Base-by-base conservation (phyloP, 441 rosid species). In the Gossypium lobatum region DNA sequence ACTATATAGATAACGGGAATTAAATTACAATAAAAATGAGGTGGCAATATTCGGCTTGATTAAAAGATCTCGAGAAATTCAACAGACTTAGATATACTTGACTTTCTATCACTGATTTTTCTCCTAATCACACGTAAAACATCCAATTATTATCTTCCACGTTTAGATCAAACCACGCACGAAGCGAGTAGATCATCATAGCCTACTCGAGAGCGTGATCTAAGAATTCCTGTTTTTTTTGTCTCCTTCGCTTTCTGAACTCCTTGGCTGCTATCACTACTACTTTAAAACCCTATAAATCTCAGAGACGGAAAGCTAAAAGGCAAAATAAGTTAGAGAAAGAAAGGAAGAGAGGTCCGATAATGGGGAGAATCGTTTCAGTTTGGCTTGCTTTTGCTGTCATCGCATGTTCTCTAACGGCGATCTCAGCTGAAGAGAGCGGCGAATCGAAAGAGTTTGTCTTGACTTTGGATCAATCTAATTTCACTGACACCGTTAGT, bases 391-490 rank as follows among this genome's bases (percentile, higher is more conserved):
- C 78, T 18, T 72, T 87, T 65, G 72, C 83, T 18, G 31, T 85
- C 34, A 52, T 80, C n/a, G 86, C 78, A 25, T 78, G 80, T 0
- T 73, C 9, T 21, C n/a, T 76, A 8, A 48, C 79, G 25, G 73
- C 80, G 53, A 63, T 85, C 39, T 79, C 83, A 14, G 77, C 88
- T 53, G 88, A 80, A 46, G 89, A 80, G 77, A 77, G 16, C 26
- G 14, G 78, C 18, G 89, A 79, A 64, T 78, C 86, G 58, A 80
- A 87, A 83, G 95, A 93, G 85, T 87, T 81, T 74, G 99, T 95
- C 48, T 73, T 93, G 79, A 93, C 97, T 1, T 80, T 93, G 77
- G 98, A 89, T 83, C 85, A 85, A 79, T 80, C 97, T 45, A 93
- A 95, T 83, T 93, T 95, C 86, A 78, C 84, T 21, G 97, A 93